Conservation (phyloP, 2,329 filamentous ascomycete genomes). For the Penicillium crustosum region DNA sequence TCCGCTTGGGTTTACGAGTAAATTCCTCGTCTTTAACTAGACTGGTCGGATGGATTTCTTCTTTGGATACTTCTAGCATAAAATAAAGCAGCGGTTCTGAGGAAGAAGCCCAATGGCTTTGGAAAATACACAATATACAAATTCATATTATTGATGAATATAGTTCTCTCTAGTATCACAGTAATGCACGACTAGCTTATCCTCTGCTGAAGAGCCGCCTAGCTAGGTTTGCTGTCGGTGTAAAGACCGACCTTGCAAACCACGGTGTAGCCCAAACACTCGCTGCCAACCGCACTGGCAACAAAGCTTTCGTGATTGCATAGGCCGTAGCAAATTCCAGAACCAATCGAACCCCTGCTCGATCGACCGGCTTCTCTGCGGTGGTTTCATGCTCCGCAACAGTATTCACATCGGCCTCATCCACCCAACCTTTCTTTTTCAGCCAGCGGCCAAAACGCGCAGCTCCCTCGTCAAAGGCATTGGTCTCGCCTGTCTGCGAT, state of each 20-base stretch:
- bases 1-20: slow-evolving; percentile 96
- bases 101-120: slow-evolving; percentile 16
- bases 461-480: slow-evolving; percentile 59
- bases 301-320: slow-evolving; percentile 79
- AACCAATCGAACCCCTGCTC: slow-evolving; percentile 54
- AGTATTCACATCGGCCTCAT: slow-evolving; percentile 47
- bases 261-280: slow-evolving; percentile 91
- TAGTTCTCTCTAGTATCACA: background rate
- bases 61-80: slow-evolving; percentile 18
- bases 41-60: slow-evolving; percentile 16
- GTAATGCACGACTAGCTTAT: slow-evolving; percentile 5
- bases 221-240: slow-evolving; percentile 46
- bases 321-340: slow-evolving; percentile 82
- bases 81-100: slow-evolving; percentile 16
- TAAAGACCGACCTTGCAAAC: slow-evolving; percentile 71
- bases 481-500: slow-evolving; percentile 22
- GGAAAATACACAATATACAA: slow-evolving; percentile 19
- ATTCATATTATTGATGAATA: slow-evolving; percentile 18
- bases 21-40: slow-evolving; percentile 28
- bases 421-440: slow-evolving; percentile 75
- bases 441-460: slow-evolving; percentile 76
- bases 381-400: slow-evolving; percentile 35
- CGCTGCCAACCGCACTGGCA: slow-evolving; percentile 72
- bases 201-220: slow-evolving; percentile 40
- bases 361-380: slow-evolving; percentile 29